Conservation (phyloP, 495 filamentous ascomycete genomes). For the Tuber calosporum region DNA sequence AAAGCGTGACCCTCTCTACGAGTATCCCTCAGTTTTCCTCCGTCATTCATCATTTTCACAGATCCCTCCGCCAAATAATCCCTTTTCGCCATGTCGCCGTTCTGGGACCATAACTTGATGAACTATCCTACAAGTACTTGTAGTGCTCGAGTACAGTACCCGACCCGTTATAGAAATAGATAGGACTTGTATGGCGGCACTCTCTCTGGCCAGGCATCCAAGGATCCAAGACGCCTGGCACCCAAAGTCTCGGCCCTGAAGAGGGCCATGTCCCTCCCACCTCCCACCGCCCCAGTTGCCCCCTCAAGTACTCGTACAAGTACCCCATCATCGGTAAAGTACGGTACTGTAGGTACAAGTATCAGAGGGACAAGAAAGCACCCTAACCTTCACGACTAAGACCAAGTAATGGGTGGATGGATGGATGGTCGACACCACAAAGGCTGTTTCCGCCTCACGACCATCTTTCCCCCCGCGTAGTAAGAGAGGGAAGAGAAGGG, state of each 20-base stretch:
- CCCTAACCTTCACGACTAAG: neutral
- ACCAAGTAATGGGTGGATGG: no score
- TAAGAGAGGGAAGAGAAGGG: neutral
- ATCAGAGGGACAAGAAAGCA: neutral
- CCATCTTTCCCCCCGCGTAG: neutral
- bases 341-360: no score
- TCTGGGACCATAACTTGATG: neutral
- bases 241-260: conserved; percentile 17
- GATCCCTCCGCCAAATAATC: neutral
- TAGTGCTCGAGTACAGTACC: no score
- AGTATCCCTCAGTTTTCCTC: neutral
- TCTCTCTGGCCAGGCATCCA: conserved; percentile 10
- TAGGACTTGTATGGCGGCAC: neutral
- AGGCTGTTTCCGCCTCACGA: neutral
- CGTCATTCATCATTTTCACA: neutral
- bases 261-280: conserved; percentile 15
- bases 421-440: neutral
- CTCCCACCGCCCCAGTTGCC: conserved; percentile 5
- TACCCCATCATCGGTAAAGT: neutral
- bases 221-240: conserved; percentile 17
- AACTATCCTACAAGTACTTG: no score
- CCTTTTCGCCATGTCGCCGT: neutral
- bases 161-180: neutral
- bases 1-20: neutral
- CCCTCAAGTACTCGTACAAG: neutral